Evolutionary conservation across 768 basidiomycete species (phyloP), one percentile per base, ranked within the genome.

Genomic region (Suillus luteus): DNA sequence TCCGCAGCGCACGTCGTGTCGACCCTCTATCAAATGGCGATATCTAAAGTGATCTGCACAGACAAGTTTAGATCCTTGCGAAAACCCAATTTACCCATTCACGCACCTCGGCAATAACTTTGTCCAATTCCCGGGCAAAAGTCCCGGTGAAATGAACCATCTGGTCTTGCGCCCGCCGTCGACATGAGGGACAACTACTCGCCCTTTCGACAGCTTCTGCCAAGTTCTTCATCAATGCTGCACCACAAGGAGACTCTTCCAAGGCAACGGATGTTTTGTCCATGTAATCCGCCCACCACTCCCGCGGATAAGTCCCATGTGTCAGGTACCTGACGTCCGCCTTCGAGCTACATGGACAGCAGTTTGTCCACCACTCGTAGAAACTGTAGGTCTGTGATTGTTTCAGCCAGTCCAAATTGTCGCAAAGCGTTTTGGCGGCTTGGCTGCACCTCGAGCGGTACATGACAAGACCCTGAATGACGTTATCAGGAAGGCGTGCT

Each of bases 281-380:
- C 73, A 74, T 72, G 61, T 75, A 75, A 51, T 71, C 73, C 7
- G 59, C 72, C 75, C 68, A 76, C 75, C 75, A 74, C 41, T 65
- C 68, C 60, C 73, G 66, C n/a, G 73, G 70, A 41, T 75, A 73
- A 8, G 65, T 49, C 9, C 70, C 66, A 43, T 75, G 66, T 57
- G 69, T 64, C 63, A 75, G 15, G 66, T 69, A 75, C 17, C 70
- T 72, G 8, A 59, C 6, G 15, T 73, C 72, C 11, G 63, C 66
- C 46, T 68, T 72, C 27, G 65, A 68, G 11, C 41, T 22, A 48
- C 72, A 73, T 63, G 55, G 59, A 49, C 73, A 75, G 40, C 71
- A 73, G 49, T 59, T 64, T 46, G 70, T 73, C 72, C 73, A 75
- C 73, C 73, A 73, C 59, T 64, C 63, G 59, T 71, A 71, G 37